These are phyloP conservation scores for Vaccinium vitisidaea DNA, from an alignment of 148 eudicot genomes.

Conservation along the genomic window DNA sequence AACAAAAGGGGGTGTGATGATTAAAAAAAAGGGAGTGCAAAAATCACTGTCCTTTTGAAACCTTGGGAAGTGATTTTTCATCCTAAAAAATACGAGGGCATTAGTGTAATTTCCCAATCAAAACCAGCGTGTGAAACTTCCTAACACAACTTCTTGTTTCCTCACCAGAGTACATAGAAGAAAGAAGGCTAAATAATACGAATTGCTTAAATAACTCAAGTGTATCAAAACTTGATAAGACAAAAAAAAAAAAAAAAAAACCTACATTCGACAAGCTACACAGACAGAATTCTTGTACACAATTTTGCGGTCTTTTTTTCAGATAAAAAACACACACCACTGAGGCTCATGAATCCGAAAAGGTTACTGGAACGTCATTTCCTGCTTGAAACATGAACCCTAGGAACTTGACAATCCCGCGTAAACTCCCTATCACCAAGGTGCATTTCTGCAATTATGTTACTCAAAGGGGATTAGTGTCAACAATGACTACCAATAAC, in stretches of 20 bases:
- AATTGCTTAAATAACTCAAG: not conserved
- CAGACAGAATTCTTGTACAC: not conserved
- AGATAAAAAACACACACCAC: not conserved
- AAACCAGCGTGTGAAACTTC: not conserved
- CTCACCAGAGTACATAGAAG: not conserved
- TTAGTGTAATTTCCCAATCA: not conserved
- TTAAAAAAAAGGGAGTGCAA: no score
- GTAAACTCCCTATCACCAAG: not conserved
- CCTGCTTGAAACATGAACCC: not conserved
- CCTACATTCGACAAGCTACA: not conserved
- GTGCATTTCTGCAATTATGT: not conserved
- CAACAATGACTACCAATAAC: constrained; percentile 25
- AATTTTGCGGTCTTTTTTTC: not conserved
- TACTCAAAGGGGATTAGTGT: constrained; percentile 21
- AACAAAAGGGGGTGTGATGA: no score
- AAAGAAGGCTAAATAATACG: not conserved
- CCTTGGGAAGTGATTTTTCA: no score
- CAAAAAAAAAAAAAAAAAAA: no score
- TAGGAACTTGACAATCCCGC: not conserved
- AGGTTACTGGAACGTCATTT: not conserved
- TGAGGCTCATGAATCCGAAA: not conserved
- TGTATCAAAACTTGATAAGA: not conserved
- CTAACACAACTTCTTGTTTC: not conserved
- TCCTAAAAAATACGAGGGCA: no score
- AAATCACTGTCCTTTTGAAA: no score